Conservation (phyloP, 345 rosid genomes). For the Eucalyptus melliodora region DNA sequence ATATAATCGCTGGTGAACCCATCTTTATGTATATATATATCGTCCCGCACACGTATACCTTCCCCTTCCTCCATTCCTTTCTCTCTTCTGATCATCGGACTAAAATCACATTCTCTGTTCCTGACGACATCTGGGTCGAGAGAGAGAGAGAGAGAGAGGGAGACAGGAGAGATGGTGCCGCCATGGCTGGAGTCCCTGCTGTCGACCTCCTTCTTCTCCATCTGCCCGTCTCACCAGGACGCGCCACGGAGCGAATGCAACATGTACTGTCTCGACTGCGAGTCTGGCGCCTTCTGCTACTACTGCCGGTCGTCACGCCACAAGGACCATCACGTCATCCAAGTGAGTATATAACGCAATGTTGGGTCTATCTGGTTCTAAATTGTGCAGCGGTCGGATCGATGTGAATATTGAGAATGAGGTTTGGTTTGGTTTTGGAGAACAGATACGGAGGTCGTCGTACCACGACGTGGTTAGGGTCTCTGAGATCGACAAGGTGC, state of each 20-base stretch:
- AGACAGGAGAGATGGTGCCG: neutral
- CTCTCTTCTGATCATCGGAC: neutral
- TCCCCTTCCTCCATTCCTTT: neutral
- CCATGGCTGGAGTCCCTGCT: constrained; percentile 1
- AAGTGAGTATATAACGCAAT: neutral
- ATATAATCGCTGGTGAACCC: neutral
- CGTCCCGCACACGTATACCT: neutral
- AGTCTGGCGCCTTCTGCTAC: neutral
- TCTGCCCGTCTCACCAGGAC: neutral
- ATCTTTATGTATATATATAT: neutral
- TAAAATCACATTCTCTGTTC: neutral
- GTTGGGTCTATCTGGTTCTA: neutral
- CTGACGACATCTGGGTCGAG: neutral
- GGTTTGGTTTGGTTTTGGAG: neutral
- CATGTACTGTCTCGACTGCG: constrained; percentile 3
- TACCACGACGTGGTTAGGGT: constrained; percentile 3
- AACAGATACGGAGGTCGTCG: neutral
- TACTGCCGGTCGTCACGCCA: constrained; percentile 1
- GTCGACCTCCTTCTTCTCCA: neutral
- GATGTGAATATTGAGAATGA: neutral
- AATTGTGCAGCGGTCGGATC: neutral
- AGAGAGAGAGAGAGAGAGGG: too few relatives aligned
- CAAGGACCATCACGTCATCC: neutral
- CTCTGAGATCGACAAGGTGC: neutral
- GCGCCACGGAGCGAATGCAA: constrained; percentile 1